Conservation (phyloP, 805 yeast genomes). For the Barnettozyma wickerhamii region DNA sequence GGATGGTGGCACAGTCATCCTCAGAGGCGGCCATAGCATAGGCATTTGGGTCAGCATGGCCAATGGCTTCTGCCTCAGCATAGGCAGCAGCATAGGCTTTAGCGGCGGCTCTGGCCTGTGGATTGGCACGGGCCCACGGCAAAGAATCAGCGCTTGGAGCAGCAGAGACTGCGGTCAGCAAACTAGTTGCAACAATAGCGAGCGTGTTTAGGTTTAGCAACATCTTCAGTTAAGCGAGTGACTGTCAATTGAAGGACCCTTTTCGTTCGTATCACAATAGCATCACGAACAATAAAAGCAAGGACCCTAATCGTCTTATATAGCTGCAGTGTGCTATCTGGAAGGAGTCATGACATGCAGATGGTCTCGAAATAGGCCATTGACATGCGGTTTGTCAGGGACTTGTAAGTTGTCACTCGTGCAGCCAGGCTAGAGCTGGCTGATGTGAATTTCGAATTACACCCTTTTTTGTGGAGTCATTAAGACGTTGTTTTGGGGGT, state of each 20-base stretch:
- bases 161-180: neutral
- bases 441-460: too few species aligned
- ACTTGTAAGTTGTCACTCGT: too few species aligned
- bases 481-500: too few species aligned
- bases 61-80: conserved; percentile 14
- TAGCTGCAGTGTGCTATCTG: too few species aligned
- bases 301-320: too few species aligned
- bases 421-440: too few species aligned
- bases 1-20: conserved; percentile 23
- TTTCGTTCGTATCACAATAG: too few species aligned
- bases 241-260: too few species aligned
- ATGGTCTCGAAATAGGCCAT: too few species aligned
- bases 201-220: neutral
- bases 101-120: neutral
- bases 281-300: too few species aligned
- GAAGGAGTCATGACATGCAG: too few species aligned
- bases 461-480: neutral
- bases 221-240: neutral
- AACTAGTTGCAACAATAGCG: neutral
- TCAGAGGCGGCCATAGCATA: conserved; percentile 23
- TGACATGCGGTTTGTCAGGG: too few species aligned
- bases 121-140: neutral
- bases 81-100: conserved; percentile 9
- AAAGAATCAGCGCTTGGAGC: neutral
- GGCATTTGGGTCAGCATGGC: conserved; percentile 20